Conservation (phyloP, 306 rosid genomes). For the Gleditsia sinensis region DNA sequence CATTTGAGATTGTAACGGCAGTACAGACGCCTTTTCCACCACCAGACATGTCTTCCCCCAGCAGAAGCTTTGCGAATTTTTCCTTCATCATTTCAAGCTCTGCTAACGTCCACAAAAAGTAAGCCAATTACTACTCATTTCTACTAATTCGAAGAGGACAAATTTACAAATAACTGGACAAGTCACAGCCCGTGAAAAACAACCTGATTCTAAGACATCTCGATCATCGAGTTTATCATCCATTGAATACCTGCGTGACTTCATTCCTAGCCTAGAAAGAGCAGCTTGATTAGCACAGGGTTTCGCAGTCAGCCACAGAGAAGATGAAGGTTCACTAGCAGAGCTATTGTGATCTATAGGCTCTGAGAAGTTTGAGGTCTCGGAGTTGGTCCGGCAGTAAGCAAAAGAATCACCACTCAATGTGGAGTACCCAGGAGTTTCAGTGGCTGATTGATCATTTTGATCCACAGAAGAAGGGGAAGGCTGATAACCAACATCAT, state of each 20-base stretch:
- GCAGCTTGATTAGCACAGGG: conserved; percentile 43
- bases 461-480: conserved; percentile 77
- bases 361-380: conserved; percentile 72
- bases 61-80: conserved; percentile 83
- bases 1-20: conserved; percentile 90
- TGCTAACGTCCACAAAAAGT: conserved; percentile 34
- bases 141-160: not conserved
- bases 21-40: conserved; percentile 96
- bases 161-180: conserved; percentile 1
- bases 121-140: conserved; percentile 8
- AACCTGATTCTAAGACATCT: conserved; percentile 69
- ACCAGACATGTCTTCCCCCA: conserved; percentile 99
- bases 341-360: conserved; percentile 55
- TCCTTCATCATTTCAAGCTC: conserved; percentile 87
- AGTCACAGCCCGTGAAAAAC: conserved; percentile 26
- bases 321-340: conserved; percentile 65
- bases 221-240: conserved; percentile 56
- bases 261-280: conserved; percentile 58
- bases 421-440: conserved; percentile 58
- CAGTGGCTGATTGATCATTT: conserved; percentile 60
- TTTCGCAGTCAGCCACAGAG: conserved; percentile 49
- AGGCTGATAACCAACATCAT: conserved; percentile 63
- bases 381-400: conserved; percentile 63
- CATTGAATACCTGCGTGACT: conserved; percentile 37
- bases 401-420: conserved; percentile 66